Evolutionary conservation across 176 grass and related monocot genomes (phyloP).

Genomic region (Triticum aestivum): IWGSC_CS_RefSeq_v2.1 NC_057794.1:563325885-563326384

Average conservation of each 20-base stretch:
- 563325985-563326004: no score
- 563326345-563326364: conserved; percentile 47
- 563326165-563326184: conserved; percentile 29
- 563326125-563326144: background rate
- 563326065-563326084: background rate
- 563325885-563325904: no score
- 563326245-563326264: background rate
- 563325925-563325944: no score
- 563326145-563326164: conserved; percentile 42
- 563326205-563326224: background rate
- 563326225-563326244: conserved; percentile 36
- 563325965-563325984: no score
- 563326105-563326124: conserved; percentile 24
- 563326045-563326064: background rate
- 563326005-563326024: no score
- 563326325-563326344: no score
- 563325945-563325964: no score
- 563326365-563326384: conserved; percentile 57
- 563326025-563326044: background rate
- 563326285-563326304: background rate
- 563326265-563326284: conserved; percentile 21
- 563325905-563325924: no score
- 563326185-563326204: conserved; percentile 16
- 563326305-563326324: no score
- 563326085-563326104: conserved; percentile 51